phyloP scores from a whole-genome alignment of 1,139 yeast genomes.

The Kodamaea ohmeri region DNA sequence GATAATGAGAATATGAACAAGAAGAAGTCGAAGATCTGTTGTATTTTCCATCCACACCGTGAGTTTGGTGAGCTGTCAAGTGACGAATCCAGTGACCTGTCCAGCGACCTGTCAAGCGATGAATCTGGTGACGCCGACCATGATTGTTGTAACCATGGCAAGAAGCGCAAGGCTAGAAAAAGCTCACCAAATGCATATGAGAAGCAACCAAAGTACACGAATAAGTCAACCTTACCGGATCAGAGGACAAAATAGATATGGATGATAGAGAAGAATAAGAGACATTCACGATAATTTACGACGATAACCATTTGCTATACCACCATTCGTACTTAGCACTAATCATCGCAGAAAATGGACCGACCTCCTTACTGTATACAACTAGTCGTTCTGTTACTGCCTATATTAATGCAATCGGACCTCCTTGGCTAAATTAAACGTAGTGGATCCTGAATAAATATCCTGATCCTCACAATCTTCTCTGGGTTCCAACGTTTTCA shows the following conservation, averaged over 20 bases:
- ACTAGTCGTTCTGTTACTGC: too few relatives aligned
- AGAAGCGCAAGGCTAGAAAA: constrained; percentile 10
- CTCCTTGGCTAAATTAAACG: constrained; percentile 3
- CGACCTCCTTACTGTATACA: too few relatives aligned
- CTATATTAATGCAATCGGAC: not conserved
- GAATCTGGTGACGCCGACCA: constrained; percentile 13
- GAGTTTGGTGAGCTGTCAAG: constrained; percentile 50
- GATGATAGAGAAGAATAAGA: not conserved
- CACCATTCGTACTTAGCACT: too few relatives aligned
- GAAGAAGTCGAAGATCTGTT: constrained; percentile 91
- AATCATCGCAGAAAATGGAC: too few relatives aligned
- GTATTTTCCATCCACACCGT: constrained; percentile 84
- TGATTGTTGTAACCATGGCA: constrained; percentile 7
- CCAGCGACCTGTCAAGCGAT: constrained; percentile 37
- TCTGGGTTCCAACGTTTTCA: constrained; percentile 6
- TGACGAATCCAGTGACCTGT: constrained; percentile 28
- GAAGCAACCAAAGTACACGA: constrained; percentile 61
- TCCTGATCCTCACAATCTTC: constrained; percentile 8
- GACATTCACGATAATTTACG: too few relatives aligned
- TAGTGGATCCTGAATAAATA: constrained; percentile 7
- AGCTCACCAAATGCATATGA: constrained; percentile 72
- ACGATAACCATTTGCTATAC: too few relatives aligned
- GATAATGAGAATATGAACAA: constrained; percentile 87
- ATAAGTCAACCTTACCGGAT: constrained; percentile 20
- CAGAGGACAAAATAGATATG: not conserved